Evolutionary conservation across 495 filamentous ascomycete species (phyloP).

Genomic region (Physcia stellaris): DNA sequence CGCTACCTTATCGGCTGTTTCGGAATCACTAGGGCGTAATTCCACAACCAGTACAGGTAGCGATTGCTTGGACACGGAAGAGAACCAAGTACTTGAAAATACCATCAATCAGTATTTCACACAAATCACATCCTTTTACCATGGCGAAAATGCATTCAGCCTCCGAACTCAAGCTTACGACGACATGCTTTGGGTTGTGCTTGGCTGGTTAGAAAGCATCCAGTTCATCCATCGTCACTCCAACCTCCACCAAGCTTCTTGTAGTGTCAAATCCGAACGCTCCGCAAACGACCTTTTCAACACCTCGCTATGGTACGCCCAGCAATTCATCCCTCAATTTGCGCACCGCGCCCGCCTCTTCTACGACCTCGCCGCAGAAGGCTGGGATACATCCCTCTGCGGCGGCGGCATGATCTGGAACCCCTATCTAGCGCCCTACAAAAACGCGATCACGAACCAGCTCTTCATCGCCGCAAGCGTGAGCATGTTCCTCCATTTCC

Average conservation of each 20-base stretch:
- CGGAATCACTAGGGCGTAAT: constrained; percentile 22
- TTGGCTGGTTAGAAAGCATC: constrained; percentile 78
- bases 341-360: constrained; percentile 81
- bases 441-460: constrained; percentile 96
- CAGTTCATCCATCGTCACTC: constrained; percentile 65
- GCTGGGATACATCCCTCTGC: constrained; percentile 76
- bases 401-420: constrained; percentile 91
- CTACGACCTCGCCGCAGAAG: constrained; percentile 64
- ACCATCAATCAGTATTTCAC: constrained; percentile 70
- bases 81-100: constrained; percentile 47
- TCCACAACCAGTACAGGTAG: constrained; percentile 17
- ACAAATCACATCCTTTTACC: constrained; percentile 64
- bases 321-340: constrained; percentile 62
- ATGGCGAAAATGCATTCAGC: constrained; percentile 67
- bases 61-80: constrained; percentile 9
- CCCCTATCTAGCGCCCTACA: constrained; percentile 70
- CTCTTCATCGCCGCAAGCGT: constrained; percentile 74
- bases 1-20: constrained; percentile 50
- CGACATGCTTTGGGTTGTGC: constrained; percentile 94
- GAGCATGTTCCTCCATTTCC: constrained; percentile 83
- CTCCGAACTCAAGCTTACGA: constrained; percentile 77
- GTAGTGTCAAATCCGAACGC: constrained; percentile 2
- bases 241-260: constrained; percentile 35
- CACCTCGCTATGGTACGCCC: constrained; percentile 52
- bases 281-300: constrained; percentile 7